Percentiles rank a stretch among this genome's conserved stretches.
phyloP scores from a whole-genome alignment of 257 asterid species.

The Penstemon eatonii region DNA sequence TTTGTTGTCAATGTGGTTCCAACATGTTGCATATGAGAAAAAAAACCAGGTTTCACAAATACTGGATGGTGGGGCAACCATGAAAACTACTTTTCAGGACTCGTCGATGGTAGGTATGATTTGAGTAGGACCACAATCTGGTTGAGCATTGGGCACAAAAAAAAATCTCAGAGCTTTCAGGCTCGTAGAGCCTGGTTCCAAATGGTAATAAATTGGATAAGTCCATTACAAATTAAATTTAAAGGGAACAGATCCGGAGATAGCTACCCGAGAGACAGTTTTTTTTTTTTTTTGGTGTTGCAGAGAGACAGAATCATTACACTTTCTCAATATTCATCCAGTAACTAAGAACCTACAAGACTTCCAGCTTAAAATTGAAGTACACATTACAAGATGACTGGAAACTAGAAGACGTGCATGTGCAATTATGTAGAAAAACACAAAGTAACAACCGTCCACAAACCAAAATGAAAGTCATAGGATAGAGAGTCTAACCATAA shows the following conservation, averaged over 20 bases:
- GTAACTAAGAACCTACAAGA: conserved; percentile 9
- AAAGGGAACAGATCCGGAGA: conserved; percentile 1
- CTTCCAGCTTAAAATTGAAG: conserved; percentile 13
- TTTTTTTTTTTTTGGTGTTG: no score
- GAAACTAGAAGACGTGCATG: background rate
- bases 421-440: conserved; percentile 5
- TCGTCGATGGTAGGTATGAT: background rate
- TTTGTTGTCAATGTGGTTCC: conserved; percentile 1
- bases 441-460: conserved; percentile 22
- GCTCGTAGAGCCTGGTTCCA: conserved; percentile 9
- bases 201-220: conserved; percentile 4
- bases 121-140: conserved; percentile 1
- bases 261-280: background rate
- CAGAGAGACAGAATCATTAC: background rate
- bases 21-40: background rate
- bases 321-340: conserved; percentile 22
- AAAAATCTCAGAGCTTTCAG: background rate
- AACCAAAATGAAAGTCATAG: conserved; percentile 18
- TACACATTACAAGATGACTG: background rate
- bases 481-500: conserved; percentile 9
- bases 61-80: conserved; percentile 4
- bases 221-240: conserved; percentile 1
- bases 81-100: conserved; percentile 15
- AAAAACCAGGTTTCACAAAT: conserved; percentile 2
- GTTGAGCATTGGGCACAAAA: conserved; percentile 4